Base-by-base conservation (phyloP, 2,329 filamentous ascomycete species). In the Colletotrichum lentis region DNA sequence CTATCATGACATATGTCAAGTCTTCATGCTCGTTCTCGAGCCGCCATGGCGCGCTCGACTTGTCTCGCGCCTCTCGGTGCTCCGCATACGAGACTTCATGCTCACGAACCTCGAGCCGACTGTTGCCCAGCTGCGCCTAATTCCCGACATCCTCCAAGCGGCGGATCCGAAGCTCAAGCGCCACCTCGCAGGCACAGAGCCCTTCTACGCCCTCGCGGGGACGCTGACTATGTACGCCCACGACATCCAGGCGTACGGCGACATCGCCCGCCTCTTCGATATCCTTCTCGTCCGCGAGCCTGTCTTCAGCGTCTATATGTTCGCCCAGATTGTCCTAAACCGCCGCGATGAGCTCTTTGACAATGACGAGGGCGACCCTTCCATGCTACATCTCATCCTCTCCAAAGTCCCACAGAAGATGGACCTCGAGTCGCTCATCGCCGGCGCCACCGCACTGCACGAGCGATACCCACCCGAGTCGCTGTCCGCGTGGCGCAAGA, bases 51-150 rank as follows among this genome's bases (percentile, higher is more conserved):
- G 92, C 18, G 83, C 85, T 20, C 78, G 83, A 7, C 88, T 90
- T 18, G 88, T 96, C 39, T 86, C 91, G 41, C 91, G 92, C n/a
- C 88, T 99, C 67, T 97, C 94, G 3, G 84, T 94, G 39, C 86
- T 98, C 52, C 91, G 94, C 61, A 97, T 99, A 76, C 89, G 96
- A 70, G 96, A 99, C 80, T 99, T 97, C 78, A 97, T 99, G 96
- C 88, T 99, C 12, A 94, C 95, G 10, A 93, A 89, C 47, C 87
- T 99, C 52, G 84, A 88, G 16, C 93, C 94, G 3, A 93, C 94
- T 24, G 83, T 96, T 56, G 85, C 90, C 62, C 96, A 99, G 78
- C 88, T 99, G n/a, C 87, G 89, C 46, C 86, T 99, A 14, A 90
- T 99, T 63, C 94, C 94, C 7, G 88, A 92, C 64, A 91, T 99